Evolutionary conservation across 257 asterid species (phyloP), one percentile per base, ranked within the genome.

Genomic region (Mentha longifolia): DNA sequence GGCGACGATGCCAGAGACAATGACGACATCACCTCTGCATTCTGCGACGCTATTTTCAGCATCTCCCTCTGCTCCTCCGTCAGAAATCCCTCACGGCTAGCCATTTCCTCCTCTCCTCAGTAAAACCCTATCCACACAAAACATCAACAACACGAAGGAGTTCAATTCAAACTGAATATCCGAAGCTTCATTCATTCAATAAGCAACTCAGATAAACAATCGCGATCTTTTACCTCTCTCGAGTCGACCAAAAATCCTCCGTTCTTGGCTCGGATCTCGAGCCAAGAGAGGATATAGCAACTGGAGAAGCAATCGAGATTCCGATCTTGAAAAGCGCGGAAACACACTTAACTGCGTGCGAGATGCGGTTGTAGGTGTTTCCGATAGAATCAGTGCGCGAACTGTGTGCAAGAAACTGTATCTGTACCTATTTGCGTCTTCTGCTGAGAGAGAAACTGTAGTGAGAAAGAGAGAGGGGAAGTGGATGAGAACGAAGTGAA

Each of bases 241-340:
- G 37, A 78, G 71, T 68, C 61, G 66, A 75, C 76, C 63, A 63
- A 41, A 72, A 72, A 15, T 79, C 88, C 87, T 82, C 87, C 19
- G 82, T 73, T 54, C 90, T 87, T 89, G 93, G 94, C 95, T 83
- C 96, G 92, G 96, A 86, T 88, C 92, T 88, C 94, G 98, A 93
- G 97, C 93, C 97, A 92, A 92, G 90, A 78, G 83, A 79, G 91
- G 85, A 74, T 16, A 59, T 14, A 71, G 30, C 33, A 39, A 71
- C 77, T 63, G 7, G 58, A 78, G 81, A 70, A 76, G 72, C 88
- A 84, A 84, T 79, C 82, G 77, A 76, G 47, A 61, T 19, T 70
- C 81, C 71, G 81, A 76, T 84, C 88, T 69, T 43, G 16, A 31
- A 61, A 79, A 73, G 59, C 77, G 68, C 81, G 49, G 72, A 37